These are phyloP conservation scores for Calonectria hawksworthii DNA, from an alignment of 2,329 filamentous ascomycete species.

Conservation along the genomic window DNA sequence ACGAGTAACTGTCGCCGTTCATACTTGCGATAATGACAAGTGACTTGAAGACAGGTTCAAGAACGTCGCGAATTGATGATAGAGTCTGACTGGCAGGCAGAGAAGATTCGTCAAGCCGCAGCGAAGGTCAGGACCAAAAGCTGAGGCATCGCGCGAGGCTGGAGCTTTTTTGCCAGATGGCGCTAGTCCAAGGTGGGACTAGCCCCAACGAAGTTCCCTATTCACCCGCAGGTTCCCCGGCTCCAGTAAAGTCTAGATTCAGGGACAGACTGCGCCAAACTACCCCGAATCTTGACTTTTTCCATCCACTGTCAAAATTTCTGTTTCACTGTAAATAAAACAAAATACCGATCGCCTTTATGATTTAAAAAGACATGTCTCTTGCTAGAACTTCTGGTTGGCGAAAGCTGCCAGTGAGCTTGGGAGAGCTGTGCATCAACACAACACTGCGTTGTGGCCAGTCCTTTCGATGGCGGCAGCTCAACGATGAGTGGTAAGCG, in stretches of 20 bases:
- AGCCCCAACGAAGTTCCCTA: conserved; percentile 33
- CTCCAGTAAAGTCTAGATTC: conserved; percentile 25
- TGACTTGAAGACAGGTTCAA: conserved; percentile 29
- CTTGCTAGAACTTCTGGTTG: conserved; percentile 76
- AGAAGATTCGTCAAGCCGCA: conserved; percentile 46
- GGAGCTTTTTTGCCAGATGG: conserved; percentile 58
- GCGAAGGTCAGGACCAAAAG: conserved; percentile 46
- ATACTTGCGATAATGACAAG: conserved; percentile 62
- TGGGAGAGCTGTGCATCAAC: conserved; percentile 92
- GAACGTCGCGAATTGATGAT: conserved; percentile 40
- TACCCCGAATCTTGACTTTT: conserved; percentile 16
- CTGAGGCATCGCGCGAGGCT: conserved; percentile 55
- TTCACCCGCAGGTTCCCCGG: conserved; percentile 13
- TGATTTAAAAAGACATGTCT: conserved; percentile 48
- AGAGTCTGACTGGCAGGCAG: conserved; percentile 37
- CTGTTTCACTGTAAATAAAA: not conserved
- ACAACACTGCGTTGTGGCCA: conserved; percentile 96
- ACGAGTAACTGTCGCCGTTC: conserved; percentile 89
- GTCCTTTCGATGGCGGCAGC: conserved; percentile 95
- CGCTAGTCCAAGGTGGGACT: conserved; percentile 46
- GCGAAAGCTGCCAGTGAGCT: conserved; percentile 85
- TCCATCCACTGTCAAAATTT: conserved; percentile 15
- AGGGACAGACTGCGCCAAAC: conserved; percentile 19
- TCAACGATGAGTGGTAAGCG: conserved; percentile 83
- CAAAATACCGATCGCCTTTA: not conserved